phyloP scores from a whole-genome alignment of 225 moss, liverwort and hornwort genomes.

The Rhytidiadelphus loreus region DNA sequence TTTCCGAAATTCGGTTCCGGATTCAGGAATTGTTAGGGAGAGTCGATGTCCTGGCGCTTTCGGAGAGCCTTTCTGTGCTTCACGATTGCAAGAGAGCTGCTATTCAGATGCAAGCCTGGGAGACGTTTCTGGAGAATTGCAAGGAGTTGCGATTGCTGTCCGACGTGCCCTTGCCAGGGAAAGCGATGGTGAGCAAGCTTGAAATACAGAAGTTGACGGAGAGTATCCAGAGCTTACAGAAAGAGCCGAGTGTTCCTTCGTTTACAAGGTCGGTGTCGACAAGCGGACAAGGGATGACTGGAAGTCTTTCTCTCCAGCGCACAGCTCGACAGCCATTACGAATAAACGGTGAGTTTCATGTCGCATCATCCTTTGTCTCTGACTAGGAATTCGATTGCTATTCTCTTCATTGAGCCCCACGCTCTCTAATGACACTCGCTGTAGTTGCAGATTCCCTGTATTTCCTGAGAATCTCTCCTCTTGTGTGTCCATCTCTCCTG shows the following conservation, averaged over 20 bases:
- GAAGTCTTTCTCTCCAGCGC: not conserved
- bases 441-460: not conserved
- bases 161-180: constrained; percentile 8
- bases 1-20: constrained; percentile 23
- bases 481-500: not conserved
- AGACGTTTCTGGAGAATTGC: constrained; percentile 24
- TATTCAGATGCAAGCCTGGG: constrained; percentile 14
- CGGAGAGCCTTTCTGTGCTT: constrained; percentile 22
- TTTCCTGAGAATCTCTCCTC: not conserved
- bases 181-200: constrained; percentile 3
- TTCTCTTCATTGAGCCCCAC: not conserved
- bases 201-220: constrained; percentile 33
- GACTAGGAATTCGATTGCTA: not conserved
- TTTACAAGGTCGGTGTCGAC: not conserved
- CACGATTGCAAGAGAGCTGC: constrained; percentile 26
- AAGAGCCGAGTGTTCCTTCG: not conserved
- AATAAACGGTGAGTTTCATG: not conserved
- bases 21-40: constrained; percentile 24
- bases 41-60: constrained; percentile 4
- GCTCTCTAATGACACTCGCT: not conserved
- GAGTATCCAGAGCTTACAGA: constrained; percentile 7
- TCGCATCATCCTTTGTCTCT: not conserved
- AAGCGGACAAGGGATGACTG: not conserved
- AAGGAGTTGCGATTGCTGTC: constrained; percentile 21
- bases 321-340: not conserved